Base-by-base conservation (phyloP, 2,329 filamentous ascomycete genomes). In the Sphaerulina vaccinii region DNA sequence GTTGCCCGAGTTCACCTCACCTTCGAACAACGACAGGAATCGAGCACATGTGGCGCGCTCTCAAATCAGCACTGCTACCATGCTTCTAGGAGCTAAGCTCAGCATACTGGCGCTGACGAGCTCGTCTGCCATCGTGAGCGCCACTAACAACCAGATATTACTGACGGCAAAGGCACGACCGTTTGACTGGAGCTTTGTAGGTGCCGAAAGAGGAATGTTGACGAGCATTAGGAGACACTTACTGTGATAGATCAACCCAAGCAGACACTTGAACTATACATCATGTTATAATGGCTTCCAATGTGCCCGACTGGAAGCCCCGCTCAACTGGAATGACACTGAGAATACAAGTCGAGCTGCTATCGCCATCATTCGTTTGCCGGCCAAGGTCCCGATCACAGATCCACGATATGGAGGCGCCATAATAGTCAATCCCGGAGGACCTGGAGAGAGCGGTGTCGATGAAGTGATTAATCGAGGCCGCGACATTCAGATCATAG, bases 231-330 rank as follows among this genome's bases (percentile, higher is more conserved):
- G 13, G 5, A 35, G 5, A 5, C 32, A n/a, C 32, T 35, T 5
- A 56, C 42, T 51, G 41, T 7, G 6, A 8, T 27, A 49, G 46
- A 41, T 49, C 18, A 8, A 21, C 5, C 36, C 46, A 18, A 49
- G 7, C 13, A 21, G 19, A 1, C 23, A 33, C 6, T 24, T 49
- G 6, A 8, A 18, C 6, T 49, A 41, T 9, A 24, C 21, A 4
- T 16, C 36, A 36, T 49, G 46, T 9, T 37, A 37, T 9, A 27
- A 37, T 29, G 27, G 18, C 23, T 27, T 49, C n/a, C 1, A 76
- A 56, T 80, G 78, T 54, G 75, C 77, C n/a, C 68, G 73, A 5
- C 63, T 81, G 3, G 65, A 73, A 39, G 69, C 79, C 0, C 78
- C 77, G 0, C 71, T 80, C 62, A 74, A 72, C 51, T 77, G 73